phyloP scores from a whole-genome alignment of 2,329 filamentous ascomycete species.

The Fusarium annulatum region DNA sequence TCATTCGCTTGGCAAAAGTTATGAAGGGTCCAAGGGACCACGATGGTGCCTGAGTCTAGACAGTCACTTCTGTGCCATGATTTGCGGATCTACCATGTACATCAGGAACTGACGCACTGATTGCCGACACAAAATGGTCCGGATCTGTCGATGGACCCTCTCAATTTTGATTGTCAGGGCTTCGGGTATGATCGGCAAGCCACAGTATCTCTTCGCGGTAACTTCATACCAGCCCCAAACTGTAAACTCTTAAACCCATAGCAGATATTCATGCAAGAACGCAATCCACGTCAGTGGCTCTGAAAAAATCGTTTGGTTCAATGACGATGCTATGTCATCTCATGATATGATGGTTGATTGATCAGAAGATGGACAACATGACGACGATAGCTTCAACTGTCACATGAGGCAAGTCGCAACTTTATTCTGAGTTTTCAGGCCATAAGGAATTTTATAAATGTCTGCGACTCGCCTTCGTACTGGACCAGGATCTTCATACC shows the following conservation, averaged over 20 bases:
- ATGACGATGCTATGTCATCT: background rate
- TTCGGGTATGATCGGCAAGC: slow-evolving; percentile 5
- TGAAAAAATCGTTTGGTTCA: too few species aligned
- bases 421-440: accelerated
- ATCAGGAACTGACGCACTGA: background rate
- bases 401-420: background rate
- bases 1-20: background rate
- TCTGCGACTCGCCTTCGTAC: accelerated
- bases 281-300: background rate
- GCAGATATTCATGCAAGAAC: background rate
- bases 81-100: background rate
- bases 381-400: background rate
- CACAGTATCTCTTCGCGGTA: background rate
- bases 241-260: background rate
- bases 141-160: background rate
- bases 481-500: accelerated
- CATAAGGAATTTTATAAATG: background rate
- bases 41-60: background rate
- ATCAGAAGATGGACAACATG: background rate
- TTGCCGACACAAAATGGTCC: background rate
- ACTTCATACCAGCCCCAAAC: slow-evolving; percentile 13
- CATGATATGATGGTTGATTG: background rate
- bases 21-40: background rate
- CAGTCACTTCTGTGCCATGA: too few species aligned
- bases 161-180: accelerated